Evolutionary conservation across 1,139 yeast genomes (phyloP).

Genomic region (Geotrichum cucujoidarum): DNA sequence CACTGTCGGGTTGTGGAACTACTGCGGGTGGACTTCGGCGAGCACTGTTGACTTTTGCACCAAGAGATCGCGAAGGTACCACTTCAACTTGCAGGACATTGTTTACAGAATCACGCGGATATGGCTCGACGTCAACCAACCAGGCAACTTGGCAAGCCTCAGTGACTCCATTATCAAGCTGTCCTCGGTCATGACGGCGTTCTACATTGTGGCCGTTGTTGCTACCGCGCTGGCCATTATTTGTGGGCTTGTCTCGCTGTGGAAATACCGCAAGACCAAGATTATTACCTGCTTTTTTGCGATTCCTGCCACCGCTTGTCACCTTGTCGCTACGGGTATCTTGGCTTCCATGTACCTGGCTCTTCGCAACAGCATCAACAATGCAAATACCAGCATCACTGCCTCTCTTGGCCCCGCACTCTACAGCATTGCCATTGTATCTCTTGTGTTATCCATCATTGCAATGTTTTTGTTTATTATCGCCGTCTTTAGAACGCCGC

Average conservation of each 20-base stretch:
- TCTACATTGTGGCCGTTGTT: background rate
- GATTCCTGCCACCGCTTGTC: background rate
- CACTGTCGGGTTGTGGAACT: background rate
- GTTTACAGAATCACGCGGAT: background rate
- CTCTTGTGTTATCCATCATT: background rate
- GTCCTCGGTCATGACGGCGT: background rate
- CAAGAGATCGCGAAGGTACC: background rate
- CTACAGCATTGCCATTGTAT: background rate
- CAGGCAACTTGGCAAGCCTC: background rate
- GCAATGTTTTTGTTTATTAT: background rate
- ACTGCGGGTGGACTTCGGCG: background rate
- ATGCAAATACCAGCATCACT: background rate
- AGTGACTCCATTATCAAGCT: background rate
- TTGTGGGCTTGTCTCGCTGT: background rate
- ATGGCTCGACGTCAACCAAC: background rate
- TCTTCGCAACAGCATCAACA: background rate
- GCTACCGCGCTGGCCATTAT: background rate
- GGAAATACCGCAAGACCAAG: background rate
- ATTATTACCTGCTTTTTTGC: background rate
- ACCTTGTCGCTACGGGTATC: background rate
- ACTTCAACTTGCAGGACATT: constrained; percentile 1
- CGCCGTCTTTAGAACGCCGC: background rate
- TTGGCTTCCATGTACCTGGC: background rate
- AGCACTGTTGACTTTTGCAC: background rate
- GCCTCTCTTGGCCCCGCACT: background rate